A percentile compares a stretch with the other conserved stretches of the same genome.
Evolutionary conservation across 2,329 filamentous ascomycete species (phyloP).

Genomic region (Penicillium verrucosum): DNA sequence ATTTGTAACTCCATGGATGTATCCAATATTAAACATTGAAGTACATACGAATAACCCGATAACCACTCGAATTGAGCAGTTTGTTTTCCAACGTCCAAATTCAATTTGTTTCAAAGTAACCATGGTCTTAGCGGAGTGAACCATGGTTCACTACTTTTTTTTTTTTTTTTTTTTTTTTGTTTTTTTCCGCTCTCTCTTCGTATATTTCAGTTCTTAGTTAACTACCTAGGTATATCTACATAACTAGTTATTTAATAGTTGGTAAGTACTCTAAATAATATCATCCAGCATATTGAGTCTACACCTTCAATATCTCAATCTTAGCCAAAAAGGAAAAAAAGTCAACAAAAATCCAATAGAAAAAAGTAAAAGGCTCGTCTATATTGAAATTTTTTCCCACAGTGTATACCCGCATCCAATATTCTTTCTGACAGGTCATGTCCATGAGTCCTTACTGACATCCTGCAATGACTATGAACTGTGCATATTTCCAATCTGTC

Average conservation of each 20-base stretch:
- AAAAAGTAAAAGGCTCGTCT: conserved; percentile 1
- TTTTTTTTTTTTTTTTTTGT: background rate
- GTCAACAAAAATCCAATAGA: too few relatives aligned
- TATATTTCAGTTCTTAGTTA: too few relatives aligned
- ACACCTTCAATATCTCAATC: too few relatives aligned
- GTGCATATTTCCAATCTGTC: background rate
- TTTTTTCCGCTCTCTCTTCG: too few relatives aligned
- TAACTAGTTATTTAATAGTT: too few relatives aligned
- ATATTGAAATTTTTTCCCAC: conserved; percentile 10
- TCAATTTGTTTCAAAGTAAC: background rate
- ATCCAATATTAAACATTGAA: too few relatives aligned
- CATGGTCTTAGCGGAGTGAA: background rate
- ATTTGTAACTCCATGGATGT: too few relatives aligned
- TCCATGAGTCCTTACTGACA: background rate
- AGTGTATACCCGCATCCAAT: background rate
- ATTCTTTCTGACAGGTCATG: conserved; percentile 9
- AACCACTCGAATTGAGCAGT: background rate
- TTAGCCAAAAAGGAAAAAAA: too few relatives aligned
- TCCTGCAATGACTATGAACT: background rate
- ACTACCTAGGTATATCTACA: background rate
- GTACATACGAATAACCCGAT: background rate
- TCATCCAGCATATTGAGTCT: background rate
- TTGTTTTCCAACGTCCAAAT: background rate
- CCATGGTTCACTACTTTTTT: background rate
- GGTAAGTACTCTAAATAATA: background rate